Evolutionary conservation across 1,139 yeast species (phyloP), one percentile per base, ranked within the genome.

Genomic region (Geotrichum restrictum): DNA sequence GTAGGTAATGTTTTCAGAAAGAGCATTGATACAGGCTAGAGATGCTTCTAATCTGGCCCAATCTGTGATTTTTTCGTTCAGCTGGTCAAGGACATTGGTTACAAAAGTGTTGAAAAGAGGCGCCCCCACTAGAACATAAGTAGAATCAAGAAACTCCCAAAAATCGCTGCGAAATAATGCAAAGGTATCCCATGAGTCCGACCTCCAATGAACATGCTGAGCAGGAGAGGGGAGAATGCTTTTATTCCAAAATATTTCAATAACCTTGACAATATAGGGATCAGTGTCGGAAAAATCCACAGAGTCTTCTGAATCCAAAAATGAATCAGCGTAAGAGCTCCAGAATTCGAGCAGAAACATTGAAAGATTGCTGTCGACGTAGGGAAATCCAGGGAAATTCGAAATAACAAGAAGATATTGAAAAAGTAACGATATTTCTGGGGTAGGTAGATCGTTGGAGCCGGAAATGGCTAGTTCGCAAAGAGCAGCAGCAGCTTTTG

Each of bases 321-420:
- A 79, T 1, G 80, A 76, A 56, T 86, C 94, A 7, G 84, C 81
- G 50, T 85, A 74, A 54, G 83, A 83, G 52, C 80, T 79, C 98
- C 98, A 93, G 63, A 89, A 87, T 51, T 82, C 82, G 3, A 87
- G 73, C 59, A 88, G 74, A 52, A 81, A 83, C 42, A 77, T 79
- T 16, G 94, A 84, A n/a, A 86, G 71, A 14, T 70, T 69, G 64
- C 91, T 96, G 27, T 87, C 91, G 0, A 74, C 69, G 0, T 84
- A 74, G 0, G 95, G 86, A 3, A 69, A 61, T 0, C 85, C 82
- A 0, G 84, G 83, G 48, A 78, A 76, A 51, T 77, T 75, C 0
- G 95, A 80, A 48, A 89, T 67, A 39, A 73, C 74, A 24, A 85
- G 59, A 13, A 87, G 66, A 13, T 59, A 56, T 5, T 61, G 56